A percentile compares a stretch with the other conserved stretches of the same genome.
Conservation (phyloP, 129 eudicot genomes). For the Helichrysum umbraculigerum region DNA sequence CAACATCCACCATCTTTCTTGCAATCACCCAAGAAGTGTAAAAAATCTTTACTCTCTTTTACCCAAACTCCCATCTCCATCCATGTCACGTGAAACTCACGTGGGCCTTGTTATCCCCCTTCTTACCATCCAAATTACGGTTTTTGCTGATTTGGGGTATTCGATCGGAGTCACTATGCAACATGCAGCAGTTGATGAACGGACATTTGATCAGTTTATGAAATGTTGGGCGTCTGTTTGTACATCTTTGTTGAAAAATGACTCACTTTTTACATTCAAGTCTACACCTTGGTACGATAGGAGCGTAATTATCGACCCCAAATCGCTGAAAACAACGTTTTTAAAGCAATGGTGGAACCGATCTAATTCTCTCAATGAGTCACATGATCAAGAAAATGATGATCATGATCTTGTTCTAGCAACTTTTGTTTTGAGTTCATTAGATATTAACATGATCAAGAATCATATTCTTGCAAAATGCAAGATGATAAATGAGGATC, state of each 20-base stretch:
- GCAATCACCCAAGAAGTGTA: slow-evolving; percentile 22
- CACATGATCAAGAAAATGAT: not conserved
- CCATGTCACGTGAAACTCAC: slow-evolving; percentile 23
- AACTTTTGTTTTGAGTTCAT: slow-evolving; percentile 36
- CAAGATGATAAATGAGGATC: slow-evolving; percentile 28
- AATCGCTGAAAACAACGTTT: slow-evolving; percentile 17
- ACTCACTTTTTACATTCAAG: not conserved
- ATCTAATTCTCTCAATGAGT: not conserved
- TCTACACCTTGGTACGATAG: slow-evolving; percentile 30
- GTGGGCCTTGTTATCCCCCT: slow-evolving; percentile 9
- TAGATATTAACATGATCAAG: slow-evolving; percentile 37
- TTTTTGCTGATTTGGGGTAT: slow-evolving; percentile 29
- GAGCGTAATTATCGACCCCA: slow-evolving; percentile 25
- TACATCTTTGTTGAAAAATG: slow-evolving; percentile 23
- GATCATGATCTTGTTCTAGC: slow-evolving; percentile 30
- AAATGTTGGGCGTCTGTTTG: slow-evolving; percentile 42
- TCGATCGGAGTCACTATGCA: slow-evolving; percentile 37
- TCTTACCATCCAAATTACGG: slow-evolving; percentile 38
- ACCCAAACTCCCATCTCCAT: slow-evolving; percentile 28
- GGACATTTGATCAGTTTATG: slow-evolving; percentile 36
- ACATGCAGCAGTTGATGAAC: slow-evolving; percentile 38
- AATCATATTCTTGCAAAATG: slow-evolving; percentile 30
- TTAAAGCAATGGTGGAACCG: slow-evolving; percentile 38
- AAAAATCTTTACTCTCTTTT: slow-evolving; percentile 31
- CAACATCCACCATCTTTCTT: slow-evolving; percentile 25